phyloP scores from a whole-genome alignment of 306 rosid genomes.

The Casuarina cunninghamiana region DNA sequence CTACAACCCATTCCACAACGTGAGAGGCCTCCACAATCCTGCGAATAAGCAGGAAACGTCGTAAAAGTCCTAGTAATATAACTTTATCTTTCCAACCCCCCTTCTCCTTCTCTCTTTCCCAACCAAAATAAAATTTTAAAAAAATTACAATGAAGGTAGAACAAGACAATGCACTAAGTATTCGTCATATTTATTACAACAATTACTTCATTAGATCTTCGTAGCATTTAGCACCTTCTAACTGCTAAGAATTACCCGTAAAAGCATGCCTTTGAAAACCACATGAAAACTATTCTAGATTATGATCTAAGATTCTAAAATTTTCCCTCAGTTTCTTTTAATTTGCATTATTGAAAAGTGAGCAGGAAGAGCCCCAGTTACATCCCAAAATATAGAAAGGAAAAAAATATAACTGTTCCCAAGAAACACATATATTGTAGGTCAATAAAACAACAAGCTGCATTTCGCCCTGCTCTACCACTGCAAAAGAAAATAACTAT shows the following conservation, averaged over 20 bases:
- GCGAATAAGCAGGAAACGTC: constrained; percentile 23
- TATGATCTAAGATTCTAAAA: neutral
- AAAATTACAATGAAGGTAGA: neutral
- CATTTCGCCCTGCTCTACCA: neutral
- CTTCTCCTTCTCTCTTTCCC: no score
- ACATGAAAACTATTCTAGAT: neutral
- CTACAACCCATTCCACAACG: constrained; percentile 85
- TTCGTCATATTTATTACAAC: constrained; percentile 9
- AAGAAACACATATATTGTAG: constrained; percentile 3
- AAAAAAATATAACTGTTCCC: neutral
- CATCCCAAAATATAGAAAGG: neutral
- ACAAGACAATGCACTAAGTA: neutral
- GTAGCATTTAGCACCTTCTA: constrained; percentile 15
- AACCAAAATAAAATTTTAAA: neutral
- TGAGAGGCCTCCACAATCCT: constrained; percentile 87
- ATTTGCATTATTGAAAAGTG: neutral
- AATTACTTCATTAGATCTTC: constrained; percentile 10
- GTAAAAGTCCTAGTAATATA: neutral
- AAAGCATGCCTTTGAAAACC: neutral
- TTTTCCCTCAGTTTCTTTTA: neutral
- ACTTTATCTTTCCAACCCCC: no score
- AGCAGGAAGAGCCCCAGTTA: neutral
- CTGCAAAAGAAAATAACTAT: constrained; percentile 21
- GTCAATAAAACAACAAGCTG: constrained; percentile 12
- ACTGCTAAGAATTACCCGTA: constrained; percentile 14